Evolutionary conservation across 1,139 yeast genomes (phyloP).

Genomic region (Debaryomyces nepalensis): DNA sequence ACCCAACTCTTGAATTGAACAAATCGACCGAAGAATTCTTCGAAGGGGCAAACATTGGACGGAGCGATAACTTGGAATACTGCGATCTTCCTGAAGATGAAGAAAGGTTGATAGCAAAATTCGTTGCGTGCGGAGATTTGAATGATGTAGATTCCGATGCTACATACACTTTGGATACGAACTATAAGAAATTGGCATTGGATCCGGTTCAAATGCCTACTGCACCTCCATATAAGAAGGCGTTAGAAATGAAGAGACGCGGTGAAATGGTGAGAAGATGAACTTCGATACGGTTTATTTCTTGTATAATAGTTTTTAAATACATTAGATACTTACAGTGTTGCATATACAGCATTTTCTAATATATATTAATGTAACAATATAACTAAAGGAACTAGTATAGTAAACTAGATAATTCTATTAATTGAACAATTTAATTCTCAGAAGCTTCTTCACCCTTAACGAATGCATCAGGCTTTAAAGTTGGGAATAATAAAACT

Average conservation of each 20-base stretch:
- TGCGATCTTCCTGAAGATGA: conserved; percentile 54
- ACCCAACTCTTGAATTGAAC: conserved; percentile 60
- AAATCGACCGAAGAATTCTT: conserved; percentile 82
- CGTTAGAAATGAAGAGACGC: conserved; percentile 81
- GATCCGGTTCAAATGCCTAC: conserved; percentile 96
- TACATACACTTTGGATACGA: conserved; percentile 70
- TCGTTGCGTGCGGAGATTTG: conserved; percentile 92
- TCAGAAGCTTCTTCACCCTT: conserved; percentile 42
- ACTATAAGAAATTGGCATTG: conserved; percentile 48
- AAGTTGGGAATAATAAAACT: conserved; percentile 96
- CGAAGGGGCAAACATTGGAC: conserved; percentile 64
- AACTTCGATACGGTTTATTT: neutral
- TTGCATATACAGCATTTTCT: neutral
- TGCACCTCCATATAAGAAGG: conserved; percentile 93
- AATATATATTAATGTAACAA: neutral
- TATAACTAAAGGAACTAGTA: neutral
- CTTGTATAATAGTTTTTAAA: conserved; percentile 7
- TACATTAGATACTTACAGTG: neutral
- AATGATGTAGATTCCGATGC: conserved; percentile 92
- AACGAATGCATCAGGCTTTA: conserved; percentile 80
- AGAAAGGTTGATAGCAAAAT: conserved; percentile 78
- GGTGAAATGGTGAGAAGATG: conserved; percentile 52
- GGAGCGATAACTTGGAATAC: conserved; percentile 47
- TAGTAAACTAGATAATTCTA: neutral
- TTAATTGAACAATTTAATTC: conserved; percentile 15